Percentiles rank a stretch among this genome's conserved stretches.
Evolutionary conservation across 306 rosid genomes (phyloP).

Genomic region (Lupinus albus): DNA sequence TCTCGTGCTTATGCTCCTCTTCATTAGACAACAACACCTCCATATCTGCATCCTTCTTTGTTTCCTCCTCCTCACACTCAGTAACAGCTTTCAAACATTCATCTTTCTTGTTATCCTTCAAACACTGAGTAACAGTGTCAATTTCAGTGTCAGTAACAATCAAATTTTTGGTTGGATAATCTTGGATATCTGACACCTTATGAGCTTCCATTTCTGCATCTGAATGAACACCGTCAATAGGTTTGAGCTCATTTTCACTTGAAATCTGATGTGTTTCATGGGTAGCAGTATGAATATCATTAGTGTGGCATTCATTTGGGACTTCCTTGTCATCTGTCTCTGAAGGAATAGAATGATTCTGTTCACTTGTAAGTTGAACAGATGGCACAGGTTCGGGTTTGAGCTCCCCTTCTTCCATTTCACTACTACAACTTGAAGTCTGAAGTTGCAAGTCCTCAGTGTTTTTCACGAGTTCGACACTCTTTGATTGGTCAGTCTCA

Average conservation of each 20-base stretch:
- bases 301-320: constrained; percentile 40
- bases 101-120: constrained; percentile 37
- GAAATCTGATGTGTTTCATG: constrained; percentile 37
- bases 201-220: constrained; percentile 44
- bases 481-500: constrained; percentile 80
- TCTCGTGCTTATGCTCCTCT: constrained; percentile 46
- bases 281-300: constrained; percentile 35
- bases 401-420: constrained; percentile 82
- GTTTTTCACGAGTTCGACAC: constrained; percentile 78
- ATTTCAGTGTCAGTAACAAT: constrained; percentile 36
- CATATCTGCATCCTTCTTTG: constrained; percentile 33
- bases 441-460: constrained; percentile 57
- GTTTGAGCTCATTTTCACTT: constrained; percentile 40
- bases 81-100: constrained; percentile 41
- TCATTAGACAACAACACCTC: constrained; percentile 45
- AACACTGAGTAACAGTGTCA: constrained; percentile 3
- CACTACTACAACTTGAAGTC: constrained; percentile 66
- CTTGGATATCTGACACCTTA: constrained; percentile 42
- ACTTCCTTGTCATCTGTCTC: constrained; percentile 43
- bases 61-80: constrained; percentile 44
- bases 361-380: constrained; percentile 29
- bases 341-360: constrained; percentile 13
- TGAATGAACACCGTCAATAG: constrained; percentile 28
- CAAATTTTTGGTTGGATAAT: constrained; percentile 27
- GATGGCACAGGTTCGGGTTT: constrained; percentile 54